These are phyloP conservation scores for Nicotiana tabacum DNA, from an alignment of 257 asterid species.

Conservation along the genomic window DNA sequence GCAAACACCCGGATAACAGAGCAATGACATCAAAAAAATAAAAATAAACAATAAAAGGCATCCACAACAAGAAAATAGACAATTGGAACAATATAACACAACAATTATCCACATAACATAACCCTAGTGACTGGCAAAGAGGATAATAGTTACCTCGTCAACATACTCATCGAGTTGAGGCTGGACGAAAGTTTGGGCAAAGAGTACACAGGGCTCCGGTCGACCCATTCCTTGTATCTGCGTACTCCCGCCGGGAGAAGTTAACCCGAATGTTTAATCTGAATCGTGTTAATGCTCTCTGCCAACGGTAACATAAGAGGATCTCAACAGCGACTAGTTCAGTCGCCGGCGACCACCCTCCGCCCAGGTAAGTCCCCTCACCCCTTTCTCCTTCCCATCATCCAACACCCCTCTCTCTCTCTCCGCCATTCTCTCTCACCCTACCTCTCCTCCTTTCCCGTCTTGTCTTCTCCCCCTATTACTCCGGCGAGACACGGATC, in stretches of 20 bases:
- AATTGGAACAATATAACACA: not conserved
- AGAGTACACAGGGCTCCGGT: conserved; percentile 85
- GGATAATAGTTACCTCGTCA: conserved; percentile 60
- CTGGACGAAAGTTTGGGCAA: conserved; percentile 80
- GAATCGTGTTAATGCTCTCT: not conserved
- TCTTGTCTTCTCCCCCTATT: too few relatives aligned
- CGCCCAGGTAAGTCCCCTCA: too few relatives aligned
- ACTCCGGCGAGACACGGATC: too few relatives aligned
- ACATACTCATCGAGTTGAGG: conserved; percentile 71
- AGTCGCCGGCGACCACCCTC: too few relatives aligned
- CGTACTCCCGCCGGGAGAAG: not conserved
- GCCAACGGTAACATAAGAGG: too few relatives aligned
- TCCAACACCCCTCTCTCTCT: too few relatives aligned
- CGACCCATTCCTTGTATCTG: conserved; percentile 49
- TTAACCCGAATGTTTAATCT: not conserved
- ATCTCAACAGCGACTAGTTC: too few relatives aligned
- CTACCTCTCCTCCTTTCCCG: too few relatives aligned
- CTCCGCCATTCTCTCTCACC: too few relatives aligned
- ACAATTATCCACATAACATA: not conserved
- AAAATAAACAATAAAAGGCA: not conserved
- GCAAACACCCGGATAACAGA: not conserved
- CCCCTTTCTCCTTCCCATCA: not conserved
- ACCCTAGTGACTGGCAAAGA: not conserved
- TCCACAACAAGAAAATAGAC: not conserved
- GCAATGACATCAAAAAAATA: not conserved